phyloP scores from a whole-genome alignment of 192 early-diverging fungal genomes.

The Diversispora epigaea region DNA sequence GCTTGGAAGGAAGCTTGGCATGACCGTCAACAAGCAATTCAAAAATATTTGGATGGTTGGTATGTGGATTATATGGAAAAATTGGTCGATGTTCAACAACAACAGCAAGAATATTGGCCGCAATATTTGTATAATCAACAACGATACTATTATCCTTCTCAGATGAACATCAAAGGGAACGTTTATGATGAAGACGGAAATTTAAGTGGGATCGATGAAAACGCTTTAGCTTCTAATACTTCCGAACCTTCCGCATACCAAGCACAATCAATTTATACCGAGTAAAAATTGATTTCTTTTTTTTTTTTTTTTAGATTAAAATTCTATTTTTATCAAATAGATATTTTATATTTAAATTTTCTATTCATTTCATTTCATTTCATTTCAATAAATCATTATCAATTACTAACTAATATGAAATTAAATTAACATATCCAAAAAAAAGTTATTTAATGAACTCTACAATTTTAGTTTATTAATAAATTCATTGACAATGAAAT shows the following conservation, averaged over 20 bases:
- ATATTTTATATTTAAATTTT: too few relatives aligned
- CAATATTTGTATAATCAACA: conserved; percentile 7
- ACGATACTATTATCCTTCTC: background rate
- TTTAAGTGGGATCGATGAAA: background rate
- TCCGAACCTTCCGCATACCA: background rate
- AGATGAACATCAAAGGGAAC: background rate
- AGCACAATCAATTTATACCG: background rate
- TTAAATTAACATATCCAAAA: too few relatives aligned
- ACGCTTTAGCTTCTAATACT: background rate
- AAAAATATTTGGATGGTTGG: conserved; percentile 27
- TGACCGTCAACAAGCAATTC: conserved; percentile 14
- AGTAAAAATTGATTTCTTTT: background rate
- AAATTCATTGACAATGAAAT: too few relatives aligned
- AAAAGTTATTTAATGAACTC: too few relatives aligned
- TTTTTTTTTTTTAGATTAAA: background rate
- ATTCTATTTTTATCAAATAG: too few relatives aligned
- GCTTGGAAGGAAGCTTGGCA: conserved; percentile 2
- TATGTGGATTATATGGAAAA: conserved; percentile 29
- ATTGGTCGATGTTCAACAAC: conserved; percentile 27
- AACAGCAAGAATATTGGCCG: conserved; percentile 4
- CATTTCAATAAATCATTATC: too few relatives aligned
- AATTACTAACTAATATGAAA: too few relatives aligned
- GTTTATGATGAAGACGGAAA: background rate
- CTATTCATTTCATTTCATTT: too few relatives aligned
- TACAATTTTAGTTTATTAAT: too few relatives aligned